Evolutionary conservation across 2,329 filamentous ascomycete species (phyloP).

Genomic region (Emmonsiellopsis sp.): DNA sequence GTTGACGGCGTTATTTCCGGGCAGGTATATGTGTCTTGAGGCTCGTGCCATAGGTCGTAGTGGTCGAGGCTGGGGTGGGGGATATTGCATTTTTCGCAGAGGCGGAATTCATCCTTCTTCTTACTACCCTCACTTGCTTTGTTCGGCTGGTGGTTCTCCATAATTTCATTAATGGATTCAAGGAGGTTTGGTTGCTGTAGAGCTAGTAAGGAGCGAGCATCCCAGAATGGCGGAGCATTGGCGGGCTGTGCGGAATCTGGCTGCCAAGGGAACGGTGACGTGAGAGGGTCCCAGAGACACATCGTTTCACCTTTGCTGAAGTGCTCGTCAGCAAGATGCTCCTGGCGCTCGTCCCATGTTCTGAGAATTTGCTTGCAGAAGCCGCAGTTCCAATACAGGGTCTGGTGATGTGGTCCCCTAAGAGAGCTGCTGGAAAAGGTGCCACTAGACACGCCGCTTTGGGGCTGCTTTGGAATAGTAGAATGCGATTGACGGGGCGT

Average conservation of each 20-base stretch:
- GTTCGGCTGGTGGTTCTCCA: neutral
- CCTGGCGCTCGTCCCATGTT: constrained; percentile 6
- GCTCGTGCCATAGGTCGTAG: neutral
- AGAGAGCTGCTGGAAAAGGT: neutral
- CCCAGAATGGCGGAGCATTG: neutral
- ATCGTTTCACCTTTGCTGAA: constrained; percentile 1
- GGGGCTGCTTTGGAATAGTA: neutral
- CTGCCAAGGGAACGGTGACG: constrained; percentile 1
- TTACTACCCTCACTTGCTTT: neutral
- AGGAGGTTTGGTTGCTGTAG: neutral
- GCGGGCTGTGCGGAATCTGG: neutral
- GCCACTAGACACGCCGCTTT: neutral
- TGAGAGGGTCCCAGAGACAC: constrained; percentile 2
- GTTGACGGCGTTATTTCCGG: neutral
- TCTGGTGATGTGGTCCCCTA: neutral
- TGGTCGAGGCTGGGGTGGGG: neutral
- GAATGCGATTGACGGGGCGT: neutral
- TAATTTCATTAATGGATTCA: constrained; percentile 1
- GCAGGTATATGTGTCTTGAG: neutral
- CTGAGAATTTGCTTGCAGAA: constrained; percentile 4
- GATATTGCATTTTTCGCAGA: neutral
- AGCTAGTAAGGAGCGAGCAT: neutral
- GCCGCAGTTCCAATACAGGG: constrained; percentile 7
- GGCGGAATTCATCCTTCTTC: too few relatives aligned
- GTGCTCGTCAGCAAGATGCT: constrained; percentile 1